Percentiles rank a stretch among this genome's conserved stretches.
These are phyloP conservation scores for Barbarea vulgaris DNA, from an alignment of 345 rosid genomes.

Conservation along the genomic window DNA sequence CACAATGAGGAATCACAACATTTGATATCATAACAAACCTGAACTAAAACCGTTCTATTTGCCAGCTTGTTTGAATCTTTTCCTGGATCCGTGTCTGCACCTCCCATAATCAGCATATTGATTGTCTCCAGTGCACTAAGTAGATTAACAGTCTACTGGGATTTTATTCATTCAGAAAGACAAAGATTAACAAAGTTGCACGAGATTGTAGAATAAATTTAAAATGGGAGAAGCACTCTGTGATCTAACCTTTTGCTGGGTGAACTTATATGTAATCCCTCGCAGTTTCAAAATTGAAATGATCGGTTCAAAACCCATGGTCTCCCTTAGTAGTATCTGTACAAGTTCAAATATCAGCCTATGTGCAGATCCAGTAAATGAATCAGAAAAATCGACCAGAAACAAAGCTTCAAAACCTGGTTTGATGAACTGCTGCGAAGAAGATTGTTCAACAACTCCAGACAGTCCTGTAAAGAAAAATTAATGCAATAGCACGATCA, in stretches of 20 bases:
- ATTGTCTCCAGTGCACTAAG: constrained; percentile 86
- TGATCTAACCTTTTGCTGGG: constrained; percentile 96
- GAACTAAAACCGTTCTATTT: constrained; percentile 81
- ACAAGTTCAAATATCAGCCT: constrained; percentile 38
- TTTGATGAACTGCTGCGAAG: constrained; percentile 82
- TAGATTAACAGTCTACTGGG: constrained; percentile 96
- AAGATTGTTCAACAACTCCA: constrained; percentile 89
- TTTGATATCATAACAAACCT: constrained; percentile 55
- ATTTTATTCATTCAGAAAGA: constrained; percentile 49
- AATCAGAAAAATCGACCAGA: not conserved
- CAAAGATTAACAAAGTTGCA: constrained; percentile 49
- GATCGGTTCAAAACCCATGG: constrained; percentile 85
- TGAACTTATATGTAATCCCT: constrained; percentile 78
- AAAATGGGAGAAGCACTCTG: constrained; percentile 28
- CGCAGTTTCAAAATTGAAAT: constrained; percentile 76
- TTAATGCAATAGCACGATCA: constrained; percentile 8
- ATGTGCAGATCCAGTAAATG: constrained; percentile 10
- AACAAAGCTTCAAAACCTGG: constrained; percentile 59
- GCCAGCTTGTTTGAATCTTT: constrained; percentile 78
- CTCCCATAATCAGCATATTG: constrained; percentile 77
- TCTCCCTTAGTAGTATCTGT: constrained; percentile 88
- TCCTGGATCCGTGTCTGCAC: constrained; percentile 65
- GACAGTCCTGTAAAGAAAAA: constrained; percentile 70
- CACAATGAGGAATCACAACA: not conserved
- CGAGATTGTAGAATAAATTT: constrained; percentile 15